phyloP scores from a whole-genome alignment of 768 basidiomycete species.

The Peribolospora baueri region DNA sequence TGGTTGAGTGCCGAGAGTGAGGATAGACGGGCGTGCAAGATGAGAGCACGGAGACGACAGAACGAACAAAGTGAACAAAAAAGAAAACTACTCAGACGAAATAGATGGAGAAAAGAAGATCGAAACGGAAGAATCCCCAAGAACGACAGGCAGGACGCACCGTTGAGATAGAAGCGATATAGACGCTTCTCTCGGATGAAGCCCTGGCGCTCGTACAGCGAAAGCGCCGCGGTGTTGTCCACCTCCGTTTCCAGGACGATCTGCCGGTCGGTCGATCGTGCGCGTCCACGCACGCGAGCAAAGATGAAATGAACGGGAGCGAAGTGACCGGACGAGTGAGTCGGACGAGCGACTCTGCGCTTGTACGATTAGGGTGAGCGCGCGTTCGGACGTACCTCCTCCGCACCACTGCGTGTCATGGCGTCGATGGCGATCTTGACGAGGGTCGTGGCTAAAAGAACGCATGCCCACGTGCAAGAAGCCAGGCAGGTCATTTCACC shows the following conservation, averaged over 20 bases:
- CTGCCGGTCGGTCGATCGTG: constrained; percentile 23
- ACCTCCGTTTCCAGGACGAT: constrained; percentile 87
- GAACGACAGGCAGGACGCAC: constrained; percentile 13
- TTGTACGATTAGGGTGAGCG: neutral
- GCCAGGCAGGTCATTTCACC: neutral
- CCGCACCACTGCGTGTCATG: constrained; percentile 59
- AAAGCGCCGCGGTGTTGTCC: constrained; percentile 69
- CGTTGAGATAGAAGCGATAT: constrained; percentile 85
- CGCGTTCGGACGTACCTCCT: constrained; percentile 40
- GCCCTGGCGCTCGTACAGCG: constrained; percentile 71
- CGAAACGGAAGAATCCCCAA: no score
- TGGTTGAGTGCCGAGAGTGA: no score
- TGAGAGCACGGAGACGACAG: no score
- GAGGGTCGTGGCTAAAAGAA: constrained; percentile 47
- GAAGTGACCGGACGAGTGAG: neutral
- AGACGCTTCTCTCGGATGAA: constrained; percentile 91
- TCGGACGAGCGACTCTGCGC: neutral
- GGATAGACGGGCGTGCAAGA: no score
- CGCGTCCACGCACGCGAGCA: neutral
- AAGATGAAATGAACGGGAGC: neutral
- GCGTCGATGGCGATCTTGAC: constrained; percentile 56
- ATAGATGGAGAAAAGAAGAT: no score
- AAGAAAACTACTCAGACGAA: no score
- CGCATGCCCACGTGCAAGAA: constrained; percentile 14
- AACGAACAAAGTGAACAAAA: no score